Conservation (phyloP, 495 filamentous ascomycete genomes). For the Podospora australis region DNA sequence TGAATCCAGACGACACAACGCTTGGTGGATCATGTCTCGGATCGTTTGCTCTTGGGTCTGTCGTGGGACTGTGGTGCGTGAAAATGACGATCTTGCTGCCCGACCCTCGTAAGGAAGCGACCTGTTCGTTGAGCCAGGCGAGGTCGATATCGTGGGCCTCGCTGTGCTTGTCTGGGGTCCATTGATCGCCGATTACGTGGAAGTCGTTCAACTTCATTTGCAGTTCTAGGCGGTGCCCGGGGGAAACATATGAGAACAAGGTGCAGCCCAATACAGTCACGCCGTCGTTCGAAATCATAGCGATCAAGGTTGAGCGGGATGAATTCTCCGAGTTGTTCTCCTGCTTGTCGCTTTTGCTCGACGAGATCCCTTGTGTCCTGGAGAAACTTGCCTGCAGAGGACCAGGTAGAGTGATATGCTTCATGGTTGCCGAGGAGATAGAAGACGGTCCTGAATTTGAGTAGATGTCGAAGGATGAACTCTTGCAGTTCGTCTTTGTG, state of each 20-base stretch:
- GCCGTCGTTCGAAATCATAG: constrained; percentile 25
- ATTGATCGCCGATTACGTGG: constrained; percentile 39
- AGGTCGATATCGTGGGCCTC: constrained; percentile 38
- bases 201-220: constrained; percentile 43
- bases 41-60: constrained; percentile 30
- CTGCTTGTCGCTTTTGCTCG: constrained; percentile 9
- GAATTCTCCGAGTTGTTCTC: constrained; percentile 30
- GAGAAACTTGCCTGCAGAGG: constrained; percentile 15
- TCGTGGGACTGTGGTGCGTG: constrained; percentile 46
- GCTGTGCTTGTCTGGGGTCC: constrained; percentile 41
- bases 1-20: constrained; percentile 35
- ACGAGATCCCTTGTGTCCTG: constrained; percentile 11
- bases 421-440: constrained; percentile 54
- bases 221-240: constrained; percentile 21
- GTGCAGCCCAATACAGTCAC: constrained; percentile 47
- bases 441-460: constrained; percentile 41
- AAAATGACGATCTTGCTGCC: constrained; percentile 43
- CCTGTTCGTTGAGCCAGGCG: constrained; percentile 45
- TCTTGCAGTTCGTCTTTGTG: constrained; percentile 33
- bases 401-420: constrained; percentile 42
- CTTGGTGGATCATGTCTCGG: constrained; percentile 34
- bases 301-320: constrained; percentile 41
- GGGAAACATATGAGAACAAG: constrained; percentile 34
- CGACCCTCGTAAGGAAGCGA: constrained; percentile 24
- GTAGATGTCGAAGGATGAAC: constrained; percentile 42